These are phyloP conservation scores for Fusarium hainanense DNA, from an alignment of 2,329 filamentous ascomycete species.

Conservation along the genomic window DNA sequence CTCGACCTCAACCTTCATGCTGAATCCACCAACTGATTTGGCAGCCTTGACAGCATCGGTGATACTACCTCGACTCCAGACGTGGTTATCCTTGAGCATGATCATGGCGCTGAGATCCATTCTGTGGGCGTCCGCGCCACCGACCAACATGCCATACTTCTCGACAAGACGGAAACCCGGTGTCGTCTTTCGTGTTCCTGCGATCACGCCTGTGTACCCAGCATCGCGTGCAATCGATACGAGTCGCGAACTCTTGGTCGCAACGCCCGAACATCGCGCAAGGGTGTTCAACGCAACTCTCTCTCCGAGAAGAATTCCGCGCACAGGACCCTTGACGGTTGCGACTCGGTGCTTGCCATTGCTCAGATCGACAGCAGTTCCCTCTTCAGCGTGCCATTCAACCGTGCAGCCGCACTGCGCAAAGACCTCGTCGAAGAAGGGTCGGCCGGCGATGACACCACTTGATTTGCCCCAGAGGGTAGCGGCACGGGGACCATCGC, in stretches of 20 bases:
- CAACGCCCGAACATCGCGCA: slow-evolving; percentile 90
- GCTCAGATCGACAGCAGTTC: slow-evolving; percentile 72
- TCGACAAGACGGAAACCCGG: slow-evolving; percentile 95
- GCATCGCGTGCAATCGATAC: slow-evolving; percentile 67
- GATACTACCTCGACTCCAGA: slow-evolving; percentile 91
- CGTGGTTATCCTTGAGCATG: slow-evolving; percentile 99
- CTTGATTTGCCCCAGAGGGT: slow-evolving; percentile 76
- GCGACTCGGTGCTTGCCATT: slow-evolving; percentile 72
- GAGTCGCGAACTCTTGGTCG: slow-evolving; percentile 72
- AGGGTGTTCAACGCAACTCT: slow-evolving; percentile 91
- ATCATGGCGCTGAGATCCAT: slow-evolving; percentile 95
- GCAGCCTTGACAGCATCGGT: slow-evolving; percentile 86
- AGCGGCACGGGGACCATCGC: slow-evolving; percentile 71
- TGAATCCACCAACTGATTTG: slow-evolving; percentile 85
- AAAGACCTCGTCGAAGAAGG: slow-evolving; percentile 97
- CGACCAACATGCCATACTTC: slow-evolving; percentile 97
- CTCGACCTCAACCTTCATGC: slow-evolving; percentile 95
- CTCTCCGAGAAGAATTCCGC: slow-evolving; percentile 87
- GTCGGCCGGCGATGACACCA: slow-evolving; percentile 88
- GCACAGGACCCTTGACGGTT: slow-evolving; percentile 85
- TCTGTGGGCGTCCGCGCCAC: slow-evolving; percentile 89
- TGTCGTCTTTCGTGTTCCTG: slow-evolving; percentile 96
- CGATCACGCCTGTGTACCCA: slow-evolving; percentile 86
- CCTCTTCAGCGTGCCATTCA: slow-evolving; percentile 86
- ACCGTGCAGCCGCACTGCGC: slow-evolving; percentile 89